Evolutionary conservation across 2,329 filamentous ascomycete genomes (phyloP), one percentile per base, ranked within the genome.

Genomic region (Arthrobotrys musiformis): DNA sequence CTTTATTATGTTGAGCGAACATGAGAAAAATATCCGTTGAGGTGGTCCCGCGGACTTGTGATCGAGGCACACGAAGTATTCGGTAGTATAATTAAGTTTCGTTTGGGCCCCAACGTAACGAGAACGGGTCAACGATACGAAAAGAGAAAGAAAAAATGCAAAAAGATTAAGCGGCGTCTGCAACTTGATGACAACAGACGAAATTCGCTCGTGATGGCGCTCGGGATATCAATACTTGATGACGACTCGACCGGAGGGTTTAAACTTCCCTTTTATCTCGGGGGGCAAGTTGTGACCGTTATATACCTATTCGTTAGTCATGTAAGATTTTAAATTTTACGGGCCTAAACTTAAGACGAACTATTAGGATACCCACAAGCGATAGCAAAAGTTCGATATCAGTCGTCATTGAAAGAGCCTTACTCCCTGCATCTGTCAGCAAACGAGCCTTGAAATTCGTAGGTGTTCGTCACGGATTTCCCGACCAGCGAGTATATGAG

Each of bases 351-450:
- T 72, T 58, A 40, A 63, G 68, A 72, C 30, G 68, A 58, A 44
- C 44, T 67, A 56, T 46, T 42, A 37, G 67, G 54, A 44, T 8
- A 19, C 24, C 33, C 48, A 56, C 33, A 17, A 56, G 37, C 30
- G 40, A 61, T 62, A 44, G 28, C n/a, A 62, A n/a, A 15, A 54
- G 17, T 19, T 69, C 17, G 40, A 54, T 37, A 48, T 69, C 44
- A 70, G 17, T 50, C 54, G 52, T 52, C 66, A 44, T 52, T n/a
- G 54, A 61, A 69, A 46, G 67, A 44, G 67, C 58, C 67, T 70
- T 63, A 46, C 37, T 61, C 48, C 68, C 46, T 72, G 68, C 68
- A 54, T 56, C 48, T 30, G 68, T 72, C 68, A 72, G 68, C 68
- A 64, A 72, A 56, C 54, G 33, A 48, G 58, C 48, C 46, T 44